Evolutionary conservation across 805 yeast species (phyloP).

Genomic region (Wickerhamomyces canadensis): DNA sequence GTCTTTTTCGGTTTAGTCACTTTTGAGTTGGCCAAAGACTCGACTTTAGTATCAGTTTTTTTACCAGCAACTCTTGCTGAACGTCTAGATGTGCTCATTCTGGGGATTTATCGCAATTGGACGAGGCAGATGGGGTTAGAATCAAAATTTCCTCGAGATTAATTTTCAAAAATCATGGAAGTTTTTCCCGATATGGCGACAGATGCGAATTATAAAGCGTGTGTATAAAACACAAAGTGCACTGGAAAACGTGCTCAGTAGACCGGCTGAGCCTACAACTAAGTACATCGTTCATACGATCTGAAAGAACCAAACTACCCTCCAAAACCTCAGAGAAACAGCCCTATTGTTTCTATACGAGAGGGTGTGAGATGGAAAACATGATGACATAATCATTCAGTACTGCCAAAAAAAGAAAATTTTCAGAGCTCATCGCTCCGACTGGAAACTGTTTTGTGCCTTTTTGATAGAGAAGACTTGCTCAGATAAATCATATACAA

Average conservation of each 20-base stretch:
- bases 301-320: not conserved
- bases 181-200: too few species aligned
- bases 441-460: too few species aligned
- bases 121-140: too few species aligned
- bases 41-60: constrained; percentile 7
- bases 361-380: too few species aligned
- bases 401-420: constrained; percentile 1
- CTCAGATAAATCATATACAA: not conserved
- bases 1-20: constrained; percentile 18
- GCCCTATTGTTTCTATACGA: too few species aligned
- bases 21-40: constrained; percentile 13
- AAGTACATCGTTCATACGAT: not conserved
- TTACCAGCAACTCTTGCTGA: constrained; percentile 14
- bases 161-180: too few species aligned
- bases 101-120: too few species aligned
- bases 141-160: too few species aligned
- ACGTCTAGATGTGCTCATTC: constrained; percentile 13
- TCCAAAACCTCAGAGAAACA: not conserved
- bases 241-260: not conserved
- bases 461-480: too few species aligned
- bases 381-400: not conserved
- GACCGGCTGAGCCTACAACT: too few species aligned
- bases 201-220: too few species aligned
- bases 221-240: too few species aligned
- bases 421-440: not conserved